Evolutionary conservation across 441 rosid species (phyloP).

Genomic region (Heliophila coronopifolia): DNA sequence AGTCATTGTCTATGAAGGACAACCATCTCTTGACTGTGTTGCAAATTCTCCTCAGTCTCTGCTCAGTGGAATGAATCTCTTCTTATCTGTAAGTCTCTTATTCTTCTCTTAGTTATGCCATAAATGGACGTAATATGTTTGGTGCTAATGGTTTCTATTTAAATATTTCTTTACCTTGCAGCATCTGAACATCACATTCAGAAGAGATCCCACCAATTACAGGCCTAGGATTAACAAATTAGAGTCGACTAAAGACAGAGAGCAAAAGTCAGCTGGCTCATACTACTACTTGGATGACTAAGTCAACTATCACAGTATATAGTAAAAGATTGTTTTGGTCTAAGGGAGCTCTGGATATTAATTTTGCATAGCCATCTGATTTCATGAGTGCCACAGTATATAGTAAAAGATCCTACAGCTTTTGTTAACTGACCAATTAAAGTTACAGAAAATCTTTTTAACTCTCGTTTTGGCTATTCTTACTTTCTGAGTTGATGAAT

Average conservation of each 20-base stretch:
- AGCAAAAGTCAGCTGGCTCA: conserved; percentile 88
- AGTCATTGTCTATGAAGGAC: conserved; percentile 90
- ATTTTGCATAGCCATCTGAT: conserved; percentile 8
- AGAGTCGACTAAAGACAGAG: conserved; percentile 94
- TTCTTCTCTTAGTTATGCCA: not conserved
- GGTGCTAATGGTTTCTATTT: not conserved
- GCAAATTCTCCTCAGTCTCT: conserved; percentile 90
- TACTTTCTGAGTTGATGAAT: conserved; percentile 1
- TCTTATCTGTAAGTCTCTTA: conserved; percentile 64
- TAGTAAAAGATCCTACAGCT: too few relatives aligned
- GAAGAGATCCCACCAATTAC: conserved; percentile 90
- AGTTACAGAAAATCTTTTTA: conserved; percentile 9
- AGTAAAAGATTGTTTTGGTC: conserved; percentile 9
- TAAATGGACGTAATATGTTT: not conserved
- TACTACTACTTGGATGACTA: conserved; percentile 88
- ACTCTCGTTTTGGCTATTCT: not conserved
- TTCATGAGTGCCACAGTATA: too few relatives aligned
- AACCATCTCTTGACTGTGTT: conserved; percentile 69
- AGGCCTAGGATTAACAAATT: conserved; percentile 90
- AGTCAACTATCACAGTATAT: conserved; percentile 17
- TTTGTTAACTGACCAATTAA: conserved; percentile 15
- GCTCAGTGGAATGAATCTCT: conserved; percentile 93
- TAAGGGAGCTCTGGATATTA: conserved; percentile 7
- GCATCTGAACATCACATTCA: conserved; percentile 94
- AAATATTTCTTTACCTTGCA: conserved; percentile 23